Percentiles rank a stretch among this genome's conserved stretches.
Conservation (phyloP, 768 basidiomycete species). For the Mycena albidolilacea region DNA sequence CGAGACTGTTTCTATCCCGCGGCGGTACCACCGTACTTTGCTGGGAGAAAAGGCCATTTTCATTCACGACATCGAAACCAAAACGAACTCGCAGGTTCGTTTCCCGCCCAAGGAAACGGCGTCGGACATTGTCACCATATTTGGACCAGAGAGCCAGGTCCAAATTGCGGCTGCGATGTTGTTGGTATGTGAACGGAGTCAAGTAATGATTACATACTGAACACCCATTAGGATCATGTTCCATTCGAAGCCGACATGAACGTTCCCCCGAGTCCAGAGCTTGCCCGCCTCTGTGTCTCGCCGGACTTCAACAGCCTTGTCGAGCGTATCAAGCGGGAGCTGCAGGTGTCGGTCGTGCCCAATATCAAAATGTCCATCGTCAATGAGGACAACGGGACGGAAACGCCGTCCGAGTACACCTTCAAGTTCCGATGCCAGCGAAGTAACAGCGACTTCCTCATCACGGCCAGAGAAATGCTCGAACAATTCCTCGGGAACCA, state of each 20-base stretch:
- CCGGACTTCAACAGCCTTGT: conserved; percentile 90
- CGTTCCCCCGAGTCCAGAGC: conserved; percentile 86
- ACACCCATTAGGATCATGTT: conserved; percentile 83
- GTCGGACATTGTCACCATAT: conserved; percentile 96
- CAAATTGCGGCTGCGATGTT: conserved; percentile 98
- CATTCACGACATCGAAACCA: conserved; percentile 96
- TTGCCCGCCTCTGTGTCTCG: conserved; percentile 80
- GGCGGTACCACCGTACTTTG: conserved; percentile 94
- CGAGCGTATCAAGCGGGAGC: conserved; percentile 93
- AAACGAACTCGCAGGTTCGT: conserved; percentile 93
- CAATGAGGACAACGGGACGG: conserved; percentile 64
- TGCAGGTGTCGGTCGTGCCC: conserved; percentile 91
- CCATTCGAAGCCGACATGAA: conserved; percentile 97
- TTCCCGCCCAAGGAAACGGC: conserved; percentile 96
- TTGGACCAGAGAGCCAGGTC: conserved; percentile 96
- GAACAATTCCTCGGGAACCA: conserved; percentile 92
- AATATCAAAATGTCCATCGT: conserved; percentile 74
- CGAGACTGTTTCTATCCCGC: conserved; percentile 93
- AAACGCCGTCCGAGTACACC: conserved; percentile 82
- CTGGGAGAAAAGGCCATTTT: conserved; percentile 98
- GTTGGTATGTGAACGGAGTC: conserved; percentile 69
- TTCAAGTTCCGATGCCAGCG: conserved; percentile 98
- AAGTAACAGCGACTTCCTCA: conserved; percentile 94
- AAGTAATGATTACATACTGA: conserved; percentile 18
- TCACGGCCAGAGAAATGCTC: conserved; percentile 91